Evolutionary conservation across 2,329 filamentous ascomycete species (phyloP).

Genomic region (Colletotrichum sp.): DNA sequence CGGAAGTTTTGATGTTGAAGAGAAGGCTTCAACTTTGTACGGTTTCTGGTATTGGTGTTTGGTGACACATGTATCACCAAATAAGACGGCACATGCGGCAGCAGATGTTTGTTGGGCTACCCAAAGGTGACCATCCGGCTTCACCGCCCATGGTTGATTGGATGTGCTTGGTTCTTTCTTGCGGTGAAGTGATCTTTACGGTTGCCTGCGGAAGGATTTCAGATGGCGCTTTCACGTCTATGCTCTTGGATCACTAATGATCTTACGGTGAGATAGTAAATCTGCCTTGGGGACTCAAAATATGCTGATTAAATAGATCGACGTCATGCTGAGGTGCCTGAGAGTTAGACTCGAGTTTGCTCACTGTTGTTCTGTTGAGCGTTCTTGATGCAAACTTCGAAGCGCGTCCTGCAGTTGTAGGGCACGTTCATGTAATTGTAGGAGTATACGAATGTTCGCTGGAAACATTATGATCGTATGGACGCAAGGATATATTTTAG

Average conservation of each 20-base stretch:
- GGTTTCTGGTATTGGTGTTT: not conserved
- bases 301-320: too few species aligned
- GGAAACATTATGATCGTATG: not conserved
- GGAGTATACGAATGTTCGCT: not conserved
- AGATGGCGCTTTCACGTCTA: not conserved
- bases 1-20: accelerated
- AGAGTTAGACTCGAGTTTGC: too few species aligned
- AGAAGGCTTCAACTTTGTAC: not conserved
- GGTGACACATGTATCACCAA: not conserved
- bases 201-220: not conserved
- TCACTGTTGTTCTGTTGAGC: too few species aligned
- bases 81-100: not conserved
- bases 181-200: not conserved
- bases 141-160: not conserved
- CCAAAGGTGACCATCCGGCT: not conserved
- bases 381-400: too few species aligned
- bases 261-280: not conserved
- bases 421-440: too few species aligned
- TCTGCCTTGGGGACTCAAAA: not conserved
- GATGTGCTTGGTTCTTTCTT: not conserved
- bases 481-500: not conserved
- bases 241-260: not conserved
- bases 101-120: not conserved
- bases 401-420: too few species aligned
- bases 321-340: too few species aligned